Evolutionary conservation across 225 moss, liverwort and hornwort genomes (phyloP).

Genomic region (Sphagnum contortum): DNA sequence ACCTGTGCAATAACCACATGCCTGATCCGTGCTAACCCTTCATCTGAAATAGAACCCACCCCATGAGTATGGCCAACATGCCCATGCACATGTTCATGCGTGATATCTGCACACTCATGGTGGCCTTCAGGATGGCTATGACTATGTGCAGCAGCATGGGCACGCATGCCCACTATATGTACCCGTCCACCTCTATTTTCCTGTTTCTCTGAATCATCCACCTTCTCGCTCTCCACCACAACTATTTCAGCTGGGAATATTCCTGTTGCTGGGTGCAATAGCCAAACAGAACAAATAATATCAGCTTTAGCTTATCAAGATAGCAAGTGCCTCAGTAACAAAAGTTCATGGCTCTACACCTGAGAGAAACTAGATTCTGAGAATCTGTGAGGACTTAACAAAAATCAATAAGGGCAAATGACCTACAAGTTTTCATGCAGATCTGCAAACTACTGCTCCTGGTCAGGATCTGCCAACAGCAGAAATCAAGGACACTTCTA

Average conservation of each 20-base stretch:
- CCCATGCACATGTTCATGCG: slow-evolving; percentile 25
- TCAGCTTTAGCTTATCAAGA: not conserved
- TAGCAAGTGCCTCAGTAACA: not conserved
- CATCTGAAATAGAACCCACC: slow-evolving; percentile 15
- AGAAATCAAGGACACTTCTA: no score
- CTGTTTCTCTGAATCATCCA: slow-evolving; percentile 2
- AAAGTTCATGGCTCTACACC: not conserved
- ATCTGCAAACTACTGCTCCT: no score
- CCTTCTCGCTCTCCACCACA: slow-evolving; percentile 10
- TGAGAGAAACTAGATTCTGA: not conserved
- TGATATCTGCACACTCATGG: slow-evolving; percentile 23
- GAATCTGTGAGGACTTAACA: not conserved
- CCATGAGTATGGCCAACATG: slow-evolving; percentile 43
- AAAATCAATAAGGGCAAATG: not conserved
- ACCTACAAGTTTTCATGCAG: no score
- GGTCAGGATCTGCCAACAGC: no score
- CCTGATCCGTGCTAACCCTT: slow-evolving; percentile 42
- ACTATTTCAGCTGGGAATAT: slow-evolving; percentile 11
- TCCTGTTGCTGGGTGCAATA: slow-evolving; percentile 4
- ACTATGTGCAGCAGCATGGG: slow-evolving; percentile 60
- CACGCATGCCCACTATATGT: slow-evolving; percentile 65
- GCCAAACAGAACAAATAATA: not conserved
- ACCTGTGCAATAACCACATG: slow-evolving; percentile 63
- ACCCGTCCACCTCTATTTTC: slow-evolving; percentile 19
- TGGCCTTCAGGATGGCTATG: slow-evolving; percentile 57